Evolutionary conservation across 2,329 filamentous ascomycete genomes (phyloP).

Genomic region (Aspergillus pseudonomiae): DNA sequence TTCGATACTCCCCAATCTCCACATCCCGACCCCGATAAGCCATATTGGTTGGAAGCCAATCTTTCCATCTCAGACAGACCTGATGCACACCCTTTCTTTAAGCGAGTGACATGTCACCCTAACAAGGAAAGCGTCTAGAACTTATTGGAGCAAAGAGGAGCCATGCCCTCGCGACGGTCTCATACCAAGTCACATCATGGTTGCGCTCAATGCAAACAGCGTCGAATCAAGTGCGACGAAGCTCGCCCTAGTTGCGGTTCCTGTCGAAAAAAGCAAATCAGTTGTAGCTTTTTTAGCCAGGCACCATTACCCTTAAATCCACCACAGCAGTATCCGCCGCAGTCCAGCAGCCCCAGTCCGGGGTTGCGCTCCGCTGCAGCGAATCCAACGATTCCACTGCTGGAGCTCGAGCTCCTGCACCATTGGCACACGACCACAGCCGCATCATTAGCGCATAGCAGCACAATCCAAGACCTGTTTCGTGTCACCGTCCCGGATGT

Average conservation of each 20-base stretch:
- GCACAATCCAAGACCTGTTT: conserved; percentile 6
- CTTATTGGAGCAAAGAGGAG: not conserved
- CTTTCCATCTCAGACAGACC: not conserved
- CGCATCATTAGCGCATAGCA: not conserved
- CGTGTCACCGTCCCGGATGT: conserved; percentile 10
- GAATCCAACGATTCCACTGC: conserved; percentile 6
- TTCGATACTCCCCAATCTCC: not conserved
- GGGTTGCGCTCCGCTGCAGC: too few relatives aligned
- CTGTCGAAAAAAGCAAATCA: conserved; percentile 10
- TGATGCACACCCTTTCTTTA: not conserved
- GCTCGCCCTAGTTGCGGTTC: conserved; percentile 14
- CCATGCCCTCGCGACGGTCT: conserved; percentile 15
- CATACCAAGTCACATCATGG: conserved; percentile 18
- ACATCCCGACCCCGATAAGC: not conserved
- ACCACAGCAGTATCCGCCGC: not conserved
- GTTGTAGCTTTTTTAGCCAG: conserved; percentile 10
- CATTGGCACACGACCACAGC: conserved; percentile 17
- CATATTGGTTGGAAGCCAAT: not conserved
- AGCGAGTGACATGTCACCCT: not conserved
- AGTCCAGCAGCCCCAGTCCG: not conserved
- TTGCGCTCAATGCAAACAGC: conserved; percentile 19
- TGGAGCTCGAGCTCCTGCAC: conserved; percentile 18
- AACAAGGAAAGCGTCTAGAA: not conserved
- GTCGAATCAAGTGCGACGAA: conserved; percentile 22
- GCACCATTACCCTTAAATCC: not conserved